phyloP scores from a whole-genome alignment of 805 yeast genomes.

The Lipomyces yamanashiensis region DNA sequence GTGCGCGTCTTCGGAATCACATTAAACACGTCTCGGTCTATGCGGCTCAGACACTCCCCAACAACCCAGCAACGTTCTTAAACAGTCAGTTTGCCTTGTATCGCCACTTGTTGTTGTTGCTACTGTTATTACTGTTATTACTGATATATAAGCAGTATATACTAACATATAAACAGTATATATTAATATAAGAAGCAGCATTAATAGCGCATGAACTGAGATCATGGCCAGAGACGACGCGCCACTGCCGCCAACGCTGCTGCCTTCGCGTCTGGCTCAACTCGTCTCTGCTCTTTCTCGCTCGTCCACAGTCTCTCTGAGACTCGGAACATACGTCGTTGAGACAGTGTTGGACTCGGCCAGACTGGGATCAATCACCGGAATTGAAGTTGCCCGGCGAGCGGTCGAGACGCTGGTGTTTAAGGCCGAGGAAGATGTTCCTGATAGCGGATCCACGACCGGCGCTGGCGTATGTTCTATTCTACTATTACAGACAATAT shows the following conservation, averaged over 20 bases:
- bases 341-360: slow-evolving; percentile 41
- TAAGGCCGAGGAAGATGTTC: slow-evolving; percentile 43
- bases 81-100: background rate
- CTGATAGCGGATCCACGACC: slow-evolving; percentile 40
- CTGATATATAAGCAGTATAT: no score
- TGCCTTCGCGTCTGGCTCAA: slow-evolving; percentile 40
- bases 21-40: background rate
- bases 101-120: no score
- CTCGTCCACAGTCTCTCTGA: slow-evolving; percentile 40
- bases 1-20: background rate
- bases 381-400: slow-evolving; percentile 41
- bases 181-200: no score
- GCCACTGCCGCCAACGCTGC: slow-evolving; percentile 36
- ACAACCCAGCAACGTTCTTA: background rate
- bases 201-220: no score
- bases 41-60: background rate
- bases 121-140: no score
- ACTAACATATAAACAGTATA: no score
- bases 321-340: slow-evolving; percentile 41
- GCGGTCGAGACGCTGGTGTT: slow-evolving; percentile 41
- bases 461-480: slow-evolving; percentile 30
- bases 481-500: background rate
- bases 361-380: slow-evolving; percentile 38
- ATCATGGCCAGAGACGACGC: slow-evolving; percentile 9
- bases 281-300: slow-evolving; percentile 41